Evolutionary conservation across 768 basidiomycete genomes (phyloP).

Genomic region (Boletellus sp.): DNA sequence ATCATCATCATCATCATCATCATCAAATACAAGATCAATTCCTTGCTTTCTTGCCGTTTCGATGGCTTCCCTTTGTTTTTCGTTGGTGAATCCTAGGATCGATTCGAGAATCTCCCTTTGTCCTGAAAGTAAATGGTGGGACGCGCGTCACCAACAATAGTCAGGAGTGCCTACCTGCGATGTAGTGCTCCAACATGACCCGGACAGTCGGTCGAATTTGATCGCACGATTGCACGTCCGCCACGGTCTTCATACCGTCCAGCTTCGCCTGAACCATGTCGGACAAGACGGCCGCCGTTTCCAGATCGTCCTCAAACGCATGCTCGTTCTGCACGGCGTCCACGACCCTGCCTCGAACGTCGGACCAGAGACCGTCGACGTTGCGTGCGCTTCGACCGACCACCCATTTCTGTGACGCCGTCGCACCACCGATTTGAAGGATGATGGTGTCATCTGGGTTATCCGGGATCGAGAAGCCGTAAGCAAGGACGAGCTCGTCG

Average conservation of each 20-base stretch:
- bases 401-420: conserved; percentile 48
- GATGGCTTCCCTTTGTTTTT: conserved; percentile 47
- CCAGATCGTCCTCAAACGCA: conserved; percentile 61
- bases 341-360: conserved; percentile 37
- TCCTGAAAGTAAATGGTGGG: conserved; percentile 34
- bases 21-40: conserved; percentile 51
- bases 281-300: conserved; percentile 59
- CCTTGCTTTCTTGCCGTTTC: conserved; percentile 49
- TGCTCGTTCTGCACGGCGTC: conserved; percentile 14
- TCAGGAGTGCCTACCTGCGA: conserved; percentile 46
- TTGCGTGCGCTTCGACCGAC: conserved; percentile 56
- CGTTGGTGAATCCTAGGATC: conserved; percentile 45
- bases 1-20: conserved; percentile 11
- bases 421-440: conserved; percentile 62
- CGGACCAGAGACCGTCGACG: conserved; percentile 58
- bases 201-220: conserved; percentile 53
- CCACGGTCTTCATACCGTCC: conserved; percentile 44
- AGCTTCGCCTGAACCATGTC: conserved; percentile 61
- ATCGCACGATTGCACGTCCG: conserved; percentile 13
- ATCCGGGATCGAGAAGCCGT: conserved; percentile 76
- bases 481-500: conserved; percentile 84
- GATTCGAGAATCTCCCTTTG: conserved; percentile 57
- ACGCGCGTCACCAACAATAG: not conserved
- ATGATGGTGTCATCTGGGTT: conserved; percentile 89
- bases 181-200: conserved; percentile 64